Base-by-base conservation (phyloP, 495 filamentous ascomycete genomes). In the Talaromyces stipitatus region DNA sequence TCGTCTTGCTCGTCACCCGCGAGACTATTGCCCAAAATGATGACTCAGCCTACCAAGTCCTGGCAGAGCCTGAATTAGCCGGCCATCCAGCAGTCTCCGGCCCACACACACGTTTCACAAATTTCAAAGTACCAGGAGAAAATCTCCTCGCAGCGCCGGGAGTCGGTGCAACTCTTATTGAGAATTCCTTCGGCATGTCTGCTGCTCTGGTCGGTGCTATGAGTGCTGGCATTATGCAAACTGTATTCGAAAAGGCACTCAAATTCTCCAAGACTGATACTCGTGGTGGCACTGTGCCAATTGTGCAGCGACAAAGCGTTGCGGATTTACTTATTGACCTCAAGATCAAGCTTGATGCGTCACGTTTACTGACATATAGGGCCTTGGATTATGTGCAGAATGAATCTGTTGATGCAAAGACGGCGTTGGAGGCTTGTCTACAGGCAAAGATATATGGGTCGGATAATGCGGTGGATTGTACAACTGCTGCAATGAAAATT, bases 371-470 rank as follows among this genome's bases (percentile, higher is more conserved):
- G 36, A 41, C 36, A 7, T 41, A 41, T n/a, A 41, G 36, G 2
- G 36, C 36, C 1, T 41, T 41, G 36, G 36, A 41, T 41, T 41
- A 41, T 9, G 36, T 41, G 36, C 36, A 41, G 36, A 41, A 18
- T 41, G 36, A 41, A 16, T 11, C 3, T 16, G n/a, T 41, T 20
- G 36, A 41, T 41, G 36, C 36, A 0, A 41, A 41, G 6, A 41
- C 36, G 7, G 36, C 36, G n/a, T 41, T 41, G 36, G 36, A 41
- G n/a, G 36, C 36, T 41, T 72, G 72, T 2, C 61, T 79, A 16
- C 71, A 74, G n/a, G 75, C 76, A 18, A 82, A 83, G 68, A 68
- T 82, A 0, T 83, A 66, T 58, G 75, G 77, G 56, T 77, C 67
- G 10, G 79, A 82, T 30, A 63, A 69, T 20, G 77, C 73, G 0